Conservation (phyloP, 306 rosid species). For the Pterocarpus santalinus region DNA sequence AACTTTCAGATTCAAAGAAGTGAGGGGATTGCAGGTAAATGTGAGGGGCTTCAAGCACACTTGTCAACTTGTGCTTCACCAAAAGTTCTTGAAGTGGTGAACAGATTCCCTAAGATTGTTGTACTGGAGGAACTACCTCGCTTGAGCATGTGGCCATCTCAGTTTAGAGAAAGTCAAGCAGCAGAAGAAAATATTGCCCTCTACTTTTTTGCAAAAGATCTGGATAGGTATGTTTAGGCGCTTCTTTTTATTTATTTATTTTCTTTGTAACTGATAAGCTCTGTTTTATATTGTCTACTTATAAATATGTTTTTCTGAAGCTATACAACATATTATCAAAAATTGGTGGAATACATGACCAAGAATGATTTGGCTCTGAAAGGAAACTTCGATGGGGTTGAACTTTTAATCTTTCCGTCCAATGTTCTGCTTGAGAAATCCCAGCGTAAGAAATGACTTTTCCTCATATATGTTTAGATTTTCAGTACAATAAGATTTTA, state of each 20-base stretch:
- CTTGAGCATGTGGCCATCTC: conserved; percentile 45
- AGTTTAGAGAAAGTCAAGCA: conserved; percentile 27
- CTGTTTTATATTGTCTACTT: background rate
- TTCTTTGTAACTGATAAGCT: conserved; percentile 8
- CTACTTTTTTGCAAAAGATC: conserved; percentile 43
- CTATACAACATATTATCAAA: conserved; percentile 24
- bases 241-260: background rate
- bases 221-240: conserved; percentile 25
- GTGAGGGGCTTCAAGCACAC: conserved; percentile 44
- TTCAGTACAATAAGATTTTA: background rate
- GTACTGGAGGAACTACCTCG: conserved; percentile 47
- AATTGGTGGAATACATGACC: conserved; percentile 42
- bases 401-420: conserved; percentile 50
- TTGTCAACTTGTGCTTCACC: conserved; percentile 34
- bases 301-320: conserved; percentile 16
- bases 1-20: conserved; percentile 27
- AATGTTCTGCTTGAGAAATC: conserved; percentile 36
- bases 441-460: conserved; percentile 23
- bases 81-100: conserved; percentile 41
- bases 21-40: background rate
- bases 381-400: conserved; percentile 45
- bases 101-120: conserved; percentile 37
- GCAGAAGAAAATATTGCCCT: conserved; percentile 48
- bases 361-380: conserved; percentile 49
- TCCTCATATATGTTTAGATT: background rate